Conservation (phyloP, 2,329 filamentous ascomycete genomes). For the Tolypocladium tundrense region DNA sequence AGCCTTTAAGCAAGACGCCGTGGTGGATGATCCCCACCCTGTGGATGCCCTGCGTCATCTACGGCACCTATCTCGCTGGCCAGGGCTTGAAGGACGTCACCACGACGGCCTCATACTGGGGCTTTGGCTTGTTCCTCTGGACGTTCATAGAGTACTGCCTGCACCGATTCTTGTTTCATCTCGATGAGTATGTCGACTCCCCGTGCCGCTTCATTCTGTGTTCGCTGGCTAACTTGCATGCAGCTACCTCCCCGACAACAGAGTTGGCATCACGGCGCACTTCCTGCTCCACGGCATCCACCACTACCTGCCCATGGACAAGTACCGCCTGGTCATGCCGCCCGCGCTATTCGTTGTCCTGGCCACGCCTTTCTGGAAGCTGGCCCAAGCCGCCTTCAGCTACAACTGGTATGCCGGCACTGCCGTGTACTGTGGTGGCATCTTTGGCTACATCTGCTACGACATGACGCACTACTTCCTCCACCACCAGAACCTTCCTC, state of each 20-base stretch:
- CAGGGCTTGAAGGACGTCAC: conserved; percentile 44
- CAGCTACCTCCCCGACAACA: conserved; percentile 84
- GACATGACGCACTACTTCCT: conserved; percentile 98
- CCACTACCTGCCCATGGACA: conserved; percentile 99
- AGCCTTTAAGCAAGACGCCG: conserved; percentile 87
- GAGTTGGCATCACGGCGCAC: conserved; percentile 74
- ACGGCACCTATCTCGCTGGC: conserved; percentile 58
- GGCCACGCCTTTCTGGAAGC: conserved; percentile 82
- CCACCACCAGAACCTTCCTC: conserved; percentile 84
- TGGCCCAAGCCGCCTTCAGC: conserved; percentile 73
- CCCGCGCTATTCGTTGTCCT: conserved; percentile 77
- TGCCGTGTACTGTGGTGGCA: conserved; percentile 74
- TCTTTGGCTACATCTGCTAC: conserved; percentile 94
- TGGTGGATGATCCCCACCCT: conserved; percentile 83
- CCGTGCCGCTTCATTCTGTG: neutral
- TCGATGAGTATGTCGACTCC: conserved; percentile 62
- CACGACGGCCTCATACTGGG: conserved; percentile 50
- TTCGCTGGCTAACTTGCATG: conserved; percentile 16
- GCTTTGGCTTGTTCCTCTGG: conserved; percentile 69
- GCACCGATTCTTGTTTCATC: conserved; percentile 86
- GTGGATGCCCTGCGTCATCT: conserved; percentile 74
- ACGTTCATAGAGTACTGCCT: conserved; percentile 80
- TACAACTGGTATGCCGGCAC: conserved; percentile 77
- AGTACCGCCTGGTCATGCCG: conserved; percentile 93
- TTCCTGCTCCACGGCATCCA: conserved; percentile 96